Conservation (phyloP, 192 early-diverging fungal species). For the Coemansia sp. region DNA sequence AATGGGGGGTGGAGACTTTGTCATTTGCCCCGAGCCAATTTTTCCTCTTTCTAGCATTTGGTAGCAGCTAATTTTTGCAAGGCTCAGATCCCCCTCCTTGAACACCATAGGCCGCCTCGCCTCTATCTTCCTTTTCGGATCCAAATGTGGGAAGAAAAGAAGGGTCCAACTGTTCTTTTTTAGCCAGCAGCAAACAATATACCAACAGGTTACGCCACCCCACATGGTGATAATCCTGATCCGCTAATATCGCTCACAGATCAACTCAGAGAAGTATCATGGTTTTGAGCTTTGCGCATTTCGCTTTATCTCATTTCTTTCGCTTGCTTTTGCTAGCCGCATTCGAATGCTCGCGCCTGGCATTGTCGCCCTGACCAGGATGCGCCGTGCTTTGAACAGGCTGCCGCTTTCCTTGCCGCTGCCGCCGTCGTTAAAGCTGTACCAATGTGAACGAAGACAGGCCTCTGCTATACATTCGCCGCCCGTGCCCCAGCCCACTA, state of each 20-base stretch:
- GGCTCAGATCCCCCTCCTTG: too few species aligned
- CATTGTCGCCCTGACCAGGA: conserved; percentile 1
- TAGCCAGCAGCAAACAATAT: not conserved
- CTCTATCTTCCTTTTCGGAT: not conserved
- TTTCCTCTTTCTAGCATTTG: not conserved
- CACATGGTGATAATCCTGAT: not conserved
- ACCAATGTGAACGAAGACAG: not conserved
- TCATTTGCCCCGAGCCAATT: not conserved
- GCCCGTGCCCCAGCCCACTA: not conserved
- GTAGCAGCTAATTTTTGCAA: too few species aligned
- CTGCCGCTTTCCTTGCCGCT: not conserved
- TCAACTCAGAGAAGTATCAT: not conserved
- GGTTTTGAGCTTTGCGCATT: not conserved
- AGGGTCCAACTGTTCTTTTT: not conserved
- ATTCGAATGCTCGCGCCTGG: conserved; percentile 1
- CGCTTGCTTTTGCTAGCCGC: not conserved
- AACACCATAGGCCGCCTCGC: too few species aligned
- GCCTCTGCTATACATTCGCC: not conserved
- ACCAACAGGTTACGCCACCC: not conserved
- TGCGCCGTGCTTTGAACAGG: not conserved
- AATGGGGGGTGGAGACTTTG: not conserved
- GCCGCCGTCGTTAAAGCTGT: not conserved
- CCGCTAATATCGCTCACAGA: not conserved
- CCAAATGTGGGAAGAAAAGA: not conserved
- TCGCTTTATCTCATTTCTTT: not conserved